Base-by-base conservation (phyloP, 2,329 filamentous ascomycete species). In the Trichoderma koningii region DNA sequence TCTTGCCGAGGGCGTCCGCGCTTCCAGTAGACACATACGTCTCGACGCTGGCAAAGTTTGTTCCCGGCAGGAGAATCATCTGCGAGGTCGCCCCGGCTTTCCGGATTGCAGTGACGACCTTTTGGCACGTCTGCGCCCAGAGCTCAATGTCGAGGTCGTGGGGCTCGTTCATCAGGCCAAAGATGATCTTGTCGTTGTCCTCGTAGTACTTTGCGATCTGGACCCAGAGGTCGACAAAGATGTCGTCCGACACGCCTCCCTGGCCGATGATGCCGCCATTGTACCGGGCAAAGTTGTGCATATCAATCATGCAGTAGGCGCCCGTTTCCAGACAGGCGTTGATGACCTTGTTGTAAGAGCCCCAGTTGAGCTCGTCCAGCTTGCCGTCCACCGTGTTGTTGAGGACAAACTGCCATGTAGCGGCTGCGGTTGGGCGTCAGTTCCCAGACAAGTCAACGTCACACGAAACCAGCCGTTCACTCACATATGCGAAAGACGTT, bases 131-230 rank as follows among this genome's bases (percentile, higher is more conserved):
- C 5, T 79, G 73, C 0, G 84, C 86, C 88, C 88, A 90, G 1
- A 76, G 73, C 28, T 71, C 73, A 68, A 88, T 79, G 70, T 87
- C 81, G 63, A 85, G 74, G 60, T 86, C 83, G 73, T 89, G 86
- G 7, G 88, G 87, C 76, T 88, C 88, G 75, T 90, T 91, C 87
- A 90, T 90, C 51, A 90, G 72, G 15, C 86, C 87, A 68, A 90
- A 90, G 76, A 66, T 83, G 73, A 57, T 80, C 80, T 28, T 85
- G 44, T 79, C 72, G 56, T 85, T 75, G 6, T 80, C 79, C 0
- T 78, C 82, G 74, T 90, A 90, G 71, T 85, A 85, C 1, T 75
- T 78, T 9, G 88, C 87, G 5, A 87, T 73, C 65, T 83, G 78
- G 1, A 71, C 74, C 88, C 88, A 90, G 5, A 90, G 74, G 48